These are phyloP conservation scores for Plasmopara muralis DNA, from an alignment of 352 stramenopile species.

Conservation along the genomic window DNA sequence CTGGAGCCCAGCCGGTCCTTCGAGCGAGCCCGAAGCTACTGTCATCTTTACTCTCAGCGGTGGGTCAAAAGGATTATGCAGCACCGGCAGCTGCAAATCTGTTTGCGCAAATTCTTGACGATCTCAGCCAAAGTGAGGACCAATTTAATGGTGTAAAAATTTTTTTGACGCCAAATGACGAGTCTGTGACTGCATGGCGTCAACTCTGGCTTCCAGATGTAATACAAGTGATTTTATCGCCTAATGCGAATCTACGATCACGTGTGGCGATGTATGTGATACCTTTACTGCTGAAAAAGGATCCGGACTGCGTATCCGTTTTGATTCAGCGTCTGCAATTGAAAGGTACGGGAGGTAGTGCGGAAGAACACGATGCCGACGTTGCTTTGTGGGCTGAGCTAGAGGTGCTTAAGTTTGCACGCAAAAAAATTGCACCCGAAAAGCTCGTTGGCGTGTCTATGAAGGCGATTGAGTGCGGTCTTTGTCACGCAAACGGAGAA, in stretches of 20 bases:
- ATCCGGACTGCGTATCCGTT: slow-evolving; percentile 40
- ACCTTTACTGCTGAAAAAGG: slow-evolving; percentile 64
- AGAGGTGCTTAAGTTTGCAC: slow-evolving; percentile 73
- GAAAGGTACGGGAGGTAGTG: slow-evolving; percentile 13
- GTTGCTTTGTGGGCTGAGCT: slow-evolving; percentile 62
- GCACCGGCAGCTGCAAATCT: slow-evolving; percentile 53
- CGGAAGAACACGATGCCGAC: slow-evolving; percentile 24
- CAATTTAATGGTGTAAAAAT: slow-evolving; percentile 17
- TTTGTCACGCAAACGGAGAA: slow-evolving; percentile 48
- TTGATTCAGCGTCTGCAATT: slow-evolving; percentile 47
- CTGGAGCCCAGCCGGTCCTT: slow-evolving; percentile 40
- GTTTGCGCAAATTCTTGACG: slow-evolving; percentile 67
- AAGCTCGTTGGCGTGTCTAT: slow-evolving; percentile 47
- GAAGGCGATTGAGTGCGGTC: slow-evolving; percentile 44
- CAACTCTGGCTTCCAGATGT: slow-evolving; percentile 54
- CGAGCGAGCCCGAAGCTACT: slow-evolving; percentile 41
- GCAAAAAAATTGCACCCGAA: slow-evolving; percentile 56
- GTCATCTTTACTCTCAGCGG: slow-evolving; percentile 46
- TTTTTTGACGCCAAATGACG: slow-evolving; percentile 12
- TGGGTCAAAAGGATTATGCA: slow-evolving; percentile 68
- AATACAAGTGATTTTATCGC: slow-evolving; percentile 41
- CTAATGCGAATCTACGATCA: slow-evolving; percentile 42
- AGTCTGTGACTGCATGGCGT: slow-evolving; percentile 29
- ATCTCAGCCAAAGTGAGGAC: slow-evolving; percentile 13
- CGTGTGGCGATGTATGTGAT: slow-evolving; percentile 73